Conservation (phyloP, 73 alveolate genomes). For the Symbiodinium pilosum region DNA sequence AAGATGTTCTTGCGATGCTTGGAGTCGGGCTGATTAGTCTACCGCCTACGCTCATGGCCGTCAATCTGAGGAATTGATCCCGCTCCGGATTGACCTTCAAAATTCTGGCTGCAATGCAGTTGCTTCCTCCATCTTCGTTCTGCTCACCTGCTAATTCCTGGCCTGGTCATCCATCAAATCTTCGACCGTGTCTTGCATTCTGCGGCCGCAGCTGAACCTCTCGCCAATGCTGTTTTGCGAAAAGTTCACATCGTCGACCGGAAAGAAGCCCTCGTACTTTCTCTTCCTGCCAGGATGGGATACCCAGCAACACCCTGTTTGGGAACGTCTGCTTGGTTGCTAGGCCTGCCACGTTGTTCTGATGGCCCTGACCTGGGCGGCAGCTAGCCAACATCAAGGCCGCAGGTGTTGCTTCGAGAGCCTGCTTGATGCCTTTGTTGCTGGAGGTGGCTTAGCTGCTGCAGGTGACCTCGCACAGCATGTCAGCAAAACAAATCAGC, state of each 20-base stretch:
- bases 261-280: background rate
- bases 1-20: background rate
- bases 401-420: background rate
- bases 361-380: background rate
- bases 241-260: constrained; percentile 21
- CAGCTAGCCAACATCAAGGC: background rate
- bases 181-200: background rate
- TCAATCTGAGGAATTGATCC: background rate
- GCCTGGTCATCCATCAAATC: background rate
- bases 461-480: background rate
- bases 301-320: background rate
- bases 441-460: background rate
- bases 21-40: background rate
- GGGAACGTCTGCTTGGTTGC: background rate
- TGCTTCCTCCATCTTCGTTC: too few species aligned
- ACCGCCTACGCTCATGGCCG: background rate
- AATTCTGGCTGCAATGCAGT: background rate
- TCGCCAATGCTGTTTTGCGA: constrained; percentile 26
- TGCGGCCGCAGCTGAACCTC: constrained; percentile 30
- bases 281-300: background rate
- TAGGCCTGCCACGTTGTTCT: background rate
- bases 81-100: background rate
- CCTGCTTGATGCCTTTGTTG: background rate
- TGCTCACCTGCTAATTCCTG: background rate
- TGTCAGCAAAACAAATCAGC: too few species aligned